These are phyloP conservation scores for Lachancea meyersii DNA, from an alignment of 805 yeast species.

Conservation along the genomic window DNA sequence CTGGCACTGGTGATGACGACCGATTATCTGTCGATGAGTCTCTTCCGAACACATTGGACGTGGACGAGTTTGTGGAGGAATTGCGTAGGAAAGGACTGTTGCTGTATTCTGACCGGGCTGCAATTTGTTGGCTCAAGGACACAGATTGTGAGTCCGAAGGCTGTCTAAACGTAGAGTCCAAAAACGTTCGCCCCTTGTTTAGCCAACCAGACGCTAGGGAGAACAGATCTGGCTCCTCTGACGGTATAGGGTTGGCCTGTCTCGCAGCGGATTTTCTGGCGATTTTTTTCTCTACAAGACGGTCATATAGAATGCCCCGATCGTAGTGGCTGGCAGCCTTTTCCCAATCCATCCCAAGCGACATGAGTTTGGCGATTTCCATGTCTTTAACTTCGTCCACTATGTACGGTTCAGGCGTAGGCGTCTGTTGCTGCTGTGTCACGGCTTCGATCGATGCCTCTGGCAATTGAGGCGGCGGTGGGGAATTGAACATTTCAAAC, in stretches of 20 bases:
- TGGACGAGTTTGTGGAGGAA: no score
- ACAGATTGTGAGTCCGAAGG: neutral
- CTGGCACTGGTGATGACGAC: neutral
- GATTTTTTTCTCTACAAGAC: conserved; percentile 7
- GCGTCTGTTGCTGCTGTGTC: neutral
- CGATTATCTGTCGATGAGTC: no score
- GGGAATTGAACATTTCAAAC: conserved; percentile 16
- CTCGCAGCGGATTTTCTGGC: neutral
- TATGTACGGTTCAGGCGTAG: conserved; percentile 2
- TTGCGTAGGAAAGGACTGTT: neutral
- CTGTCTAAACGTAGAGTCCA: conserved; percentile 16
- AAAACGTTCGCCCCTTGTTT: conserved; percentile 29
- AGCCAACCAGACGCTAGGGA: conserved; percentile 27
- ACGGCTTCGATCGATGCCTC: neutral
- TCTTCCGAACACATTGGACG: no score
- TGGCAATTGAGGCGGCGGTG: neutral
- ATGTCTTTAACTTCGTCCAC: conserved; percentile 32
- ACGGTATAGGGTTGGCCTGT: neutral
- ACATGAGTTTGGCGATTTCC: conserved; percentile 33
- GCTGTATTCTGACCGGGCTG: neutral
- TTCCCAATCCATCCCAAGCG: conserved; percentile 24
- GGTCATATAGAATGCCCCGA: conserved; percentile 24
- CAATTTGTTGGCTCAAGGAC: conserved; percentile 3
- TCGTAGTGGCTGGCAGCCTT: conserved; percentile 22
- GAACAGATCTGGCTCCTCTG: conserved; percentile 14